Base-by-base conservation (phyloP, 2,329 filamentous ascomycete species). In the Phyllosticta citriasiana region DNA sequence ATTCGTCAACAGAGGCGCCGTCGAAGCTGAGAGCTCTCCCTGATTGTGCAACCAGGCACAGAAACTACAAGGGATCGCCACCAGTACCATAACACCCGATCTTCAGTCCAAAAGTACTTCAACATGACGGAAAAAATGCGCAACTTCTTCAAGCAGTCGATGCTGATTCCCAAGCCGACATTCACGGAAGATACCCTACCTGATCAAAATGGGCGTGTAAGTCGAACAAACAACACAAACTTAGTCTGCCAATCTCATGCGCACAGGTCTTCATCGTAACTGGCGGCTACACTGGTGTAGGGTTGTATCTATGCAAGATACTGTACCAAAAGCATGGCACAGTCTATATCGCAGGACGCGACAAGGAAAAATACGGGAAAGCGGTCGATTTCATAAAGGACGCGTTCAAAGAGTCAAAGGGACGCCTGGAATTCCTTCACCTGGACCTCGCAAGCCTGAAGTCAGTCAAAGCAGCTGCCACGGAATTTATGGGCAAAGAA, bases 331-430 rank as follows among this genome's bases (percentile, higher is more conserved):
- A 75, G 35, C 80, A 82, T 60, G 82, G 74, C 50, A 82, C 73
- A 1, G 78, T 85, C 14, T 85, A 84, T 68, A 68, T 83, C 25
- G 80, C 81, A 4, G 77, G 77, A 2, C 80, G 82, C 30, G 77
- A 70, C 3, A 66, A 73, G 26, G 68, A 74, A 12, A 80, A 80
- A 63, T 79, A 73, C 14, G 67, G 70, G 2, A 64, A 68, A 1
- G 80, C 80, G 14, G n/a, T 47, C 40, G 40, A 47, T 4, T 47
- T 47, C 16, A 47, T 47, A 14, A 47, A 47, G n/a, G 40, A 47
- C 14, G 16, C 14, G 4, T 7, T 16, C 40, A 47, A 47, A 16
- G 40, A 47, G 14, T 47, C 40, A 47, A 47, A 47, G 40, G 40
- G 40, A 47, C 26, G 64, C 6, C 60, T 73, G 2, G 55, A 66